Conservation (phyloP, 1,284 basidiomycete genomes). For the Lentinula novae-zelandiae region DNA sequence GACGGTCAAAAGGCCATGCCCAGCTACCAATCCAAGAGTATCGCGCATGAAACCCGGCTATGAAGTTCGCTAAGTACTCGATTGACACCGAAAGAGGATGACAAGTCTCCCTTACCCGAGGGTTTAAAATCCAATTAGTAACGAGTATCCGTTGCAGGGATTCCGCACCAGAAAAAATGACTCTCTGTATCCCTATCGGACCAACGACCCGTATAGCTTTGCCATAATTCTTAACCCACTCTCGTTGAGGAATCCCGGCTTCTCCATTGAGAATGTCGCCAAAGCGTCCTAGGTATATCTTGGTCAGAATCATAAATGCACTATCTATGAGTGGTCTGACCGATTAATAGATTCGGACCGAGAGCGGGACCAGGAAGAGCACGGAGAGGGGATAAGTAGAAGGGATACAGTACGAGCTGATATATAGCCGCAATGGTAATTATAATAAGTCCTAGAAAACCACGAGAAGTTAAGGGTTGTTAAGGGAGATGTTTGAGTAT, state of each 20-base stretch:
- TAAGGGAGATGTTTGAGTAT: not conserved
- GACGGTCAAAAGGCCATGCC: slow-evolving; percentile 44
- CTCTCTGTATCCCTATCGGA: slow-evolving; percentile 40
- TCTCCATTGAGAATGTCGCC: slow-evolving; percentile 34
- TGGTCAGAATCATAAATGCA: not conserved
- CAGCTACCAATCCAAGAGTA: slow-evolving; percentile 37
- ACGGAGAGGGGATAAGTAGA: slow-evolving; percentile 38
- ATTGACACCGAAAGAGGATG: not conserved
- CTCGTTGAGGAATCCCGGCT: slow-evolving; percentile 40
- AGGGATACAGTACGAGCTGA: slow-evolving; percentile 32
- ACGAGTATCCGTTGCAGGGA: slow-evolving; percentile 41
- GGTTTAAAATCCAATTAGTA: slow-evolving; percentile 43
- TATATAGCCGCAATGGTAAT: slow-evolving; percentile 18
- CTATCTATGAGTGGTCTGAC: slow-evolving; percentile 23
- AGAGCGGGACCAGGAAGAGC: slow-evolving; percentile 40
- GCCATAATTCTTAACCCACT: slow-evolving; percentile 43
- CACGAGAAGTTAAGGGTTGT: not conserved
- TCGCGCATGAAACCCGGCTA: slow-evolving; percentile 42
- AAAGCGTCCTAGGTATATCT: slow-evolving; percentile 4
- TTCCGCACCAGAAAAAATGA: slow-evolving; percentile 39
- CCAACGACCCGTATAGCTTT: slow-evolving; percentile 40
- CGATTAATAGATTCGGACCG: slow-evolving; percentile 29
- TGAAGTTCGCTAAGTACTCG: not conserved
- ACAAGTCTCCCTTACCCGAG: slow-evolving; percentile 28
- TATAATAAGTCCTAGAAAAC: not conserved